Conservation (phyloP, 2,329 filamentous ascomycete species). For the Acrodontium crateriforme region DNA sequence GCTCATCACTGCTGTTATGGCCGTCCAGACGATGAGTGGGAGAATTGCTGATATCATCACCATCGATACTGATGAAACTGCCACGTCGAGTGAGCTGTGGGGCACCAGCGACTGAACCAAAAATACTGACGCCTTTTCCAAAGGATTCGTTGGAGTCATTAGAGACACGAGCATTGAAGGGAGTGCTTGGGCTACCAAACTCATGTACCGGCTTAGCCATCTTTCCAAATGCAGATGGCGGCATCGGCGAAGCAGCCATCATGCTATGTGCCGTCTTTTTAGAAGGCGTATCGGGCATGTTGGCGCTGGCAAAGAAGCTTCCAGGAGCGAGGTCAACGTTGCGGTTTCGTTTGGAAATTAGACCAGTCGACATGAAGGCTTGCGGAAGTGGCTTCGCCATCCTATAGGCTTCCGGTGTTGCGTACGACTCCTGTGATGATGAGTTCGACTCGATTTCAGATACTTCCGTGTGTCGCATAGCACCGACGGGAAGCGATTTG, state of each 20-base stretch:
- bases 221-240: conserved; percentile 41
- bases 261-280: conserved; percentile 71
- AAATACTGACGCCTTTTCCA: conserved; percentile 47
- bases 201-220: conserved; percentile 53
- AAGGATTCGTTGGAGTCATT: conserved; percentile 56
- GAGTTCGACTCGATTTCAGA: conserved; percentile 4
- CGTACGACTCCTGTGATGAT: conserved; percentile 40
- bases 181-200: conserved; percentile 68
- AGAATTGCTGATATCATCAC: conserved; percentile 54
- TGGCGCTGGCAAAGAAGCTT: conserved; percentile 40
- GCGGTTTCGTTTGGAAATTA: conserved; percentile 89
- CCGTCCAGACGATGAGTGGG: conserved; percentile 41
- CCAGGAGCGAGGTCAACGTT: conserved; percentile 50
- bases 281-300: conserved; percentile 89
- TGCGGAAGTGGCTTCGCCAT: conserved; percentile 61
- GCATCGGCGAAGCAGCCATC: conserved; percentile 43
- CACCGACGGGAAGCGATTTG: conserved; percentile 59
- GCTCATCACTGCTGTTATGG: conserved; percentile 51
- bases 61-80: conserved; percentile 71
- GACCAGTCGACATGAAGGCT: conserved; percentile 84
- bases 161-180: conserved; percentile 53
- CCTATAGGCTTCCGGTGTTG: conserved; percentile 66
- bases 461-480: conserved; percentile 37
- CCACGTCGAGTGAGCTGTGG: conserved; percentile 40
- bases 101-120: conserved; percentile 41